phyloP scores from a whole-genome alignment of 345 rosid genomes.

The Lumnitzera littorea region DNA sequence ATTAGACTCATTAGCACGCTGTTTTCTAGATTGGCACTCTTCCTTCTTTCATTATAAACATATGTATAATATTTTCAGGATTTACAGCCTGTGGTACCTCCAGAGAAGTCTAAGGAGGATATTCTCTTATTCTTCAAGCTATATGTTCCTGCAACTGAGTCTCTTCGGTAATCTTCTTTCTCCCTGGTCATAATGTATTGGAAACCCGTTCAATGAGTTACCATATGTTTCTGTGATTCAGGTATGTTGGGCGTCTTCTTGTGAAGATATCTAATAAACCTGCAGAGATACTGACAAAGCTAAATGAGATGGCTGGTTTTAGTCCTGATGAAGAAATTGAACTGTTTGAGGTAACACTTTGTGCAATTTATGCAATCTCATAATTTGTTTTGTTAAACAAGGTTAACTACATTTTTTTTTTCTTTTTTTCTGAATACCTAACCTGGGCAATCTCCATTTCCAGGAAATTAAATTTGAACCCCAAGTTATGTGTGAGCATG shows the following conservation, averaged over 20 bases:
- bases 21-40: not conserved
- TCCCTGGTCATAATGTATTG: constrained; percentile 1
- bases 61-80: constrained; percentile 37
- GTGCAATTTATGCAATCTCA: constrained; percentile 1
- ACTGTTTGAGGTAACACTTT: constrained; percentile 66
- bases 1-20: constrained; percentile 5
- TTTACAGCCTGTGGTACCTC: constrained; percentile 52
- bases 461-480: constrained; percentile 98
- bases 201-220: not conserved
- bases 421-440: too few relatives aligned
- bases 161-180: constrained; percentile 45
- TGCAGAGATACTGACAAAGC: constrained; percentile 52
- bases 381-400: too few relatives aligned
- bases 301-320: constrained; percentile 91
- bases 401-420: too few relatives aligned
- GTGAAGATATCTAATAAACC: constrained; percentile 77
- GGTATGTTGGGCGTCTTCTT: constrained; percentile 80
- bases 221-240: constrained; percentile 18
- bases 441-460: constrained; percentile 7
- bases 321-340: constrained; percentile 81
- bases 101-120: constrained; percentile 74
- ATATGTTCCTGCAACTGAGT: constrained; percentile 72
- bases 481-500: constrained; percentile 73
- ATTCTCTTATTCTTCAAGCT: constrained; percentile 88
- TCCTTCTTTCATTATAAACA: not conserved